Percentiles rank a stretch among this genome's conserved stretches.
These are phyloP conservation scores for Collybia sp. DNA, from an alignment of 768 basidiomycete genomes.

Conservation along the genomic window DNA sequence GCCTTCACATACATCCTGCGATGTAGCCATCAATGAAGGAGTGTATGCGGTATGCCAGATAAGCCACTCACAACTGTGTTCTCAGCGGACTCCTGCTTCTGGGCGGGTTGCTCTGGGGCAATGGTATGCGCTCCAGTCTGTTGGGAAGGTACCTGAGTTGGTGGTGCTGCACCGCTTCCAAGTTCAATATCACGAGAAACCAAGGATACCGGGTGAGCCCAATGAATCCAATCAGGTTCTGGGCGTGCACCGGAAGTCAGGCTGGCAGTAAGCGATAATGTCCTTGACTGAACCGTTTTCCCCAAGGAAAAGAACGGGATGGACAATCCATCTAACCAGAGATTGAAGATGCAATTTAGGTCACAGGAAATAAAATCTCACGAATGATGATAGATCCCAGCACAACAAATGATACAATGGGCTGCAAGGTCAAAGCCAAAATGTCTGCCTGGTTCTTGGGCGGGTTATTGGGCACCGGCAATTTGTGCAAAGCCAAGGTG, in stretches of 20 bases:
- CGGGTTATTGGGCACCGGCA: constrained; percentile 54
- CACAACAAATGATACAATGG: constrained; percentile 86
- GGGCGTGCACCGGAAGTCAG: constrained; percentile 29
- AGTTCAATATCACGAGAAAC: constrained; percentile 3
- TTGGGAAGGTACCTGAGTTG: too few relatives aligned
- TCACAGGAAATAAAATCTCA: constrained; percentile 27
- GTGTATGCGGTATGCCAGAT: too few relatives aligned
- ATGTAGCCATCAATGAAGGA: too few relatives aligned
- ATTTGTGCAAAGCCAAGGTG: constrained; percentile 58
- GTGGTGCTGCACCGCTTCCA: constrained; percentile 7
- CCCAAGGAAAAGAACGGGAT: constrained; percentile 64
- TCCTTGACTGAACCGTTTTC: constrained; percentile 28
- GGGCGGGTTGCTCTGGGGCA: too few relatives aligned
- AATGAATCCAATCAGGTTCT: constrained; percentile 42
- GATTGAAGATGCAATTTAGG: neutral
- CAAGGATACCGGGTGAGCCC: constrained; percentile 18
- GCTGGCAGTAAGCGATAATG: constrained; percentile 39
- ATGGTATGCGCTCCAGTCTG: too few relatives aligned
- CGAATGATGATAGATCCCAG: constrained; percentile 82
- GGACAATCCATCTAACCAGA: constrained; percentile 53
- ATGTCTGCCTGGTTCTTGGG: constrained; percentile 67
- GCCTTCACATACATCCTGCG: too few relatives aligned
- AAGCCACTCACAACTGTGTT: too few relatives aligned
- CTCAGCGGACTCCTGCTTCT: too few relatives aligned
- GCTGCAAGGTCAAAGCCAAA: constrained; percentile 69